Conservation (phyloP, 2,329 filamentous ascomycete species). For the Tolypocladium tundrense region DNA sequence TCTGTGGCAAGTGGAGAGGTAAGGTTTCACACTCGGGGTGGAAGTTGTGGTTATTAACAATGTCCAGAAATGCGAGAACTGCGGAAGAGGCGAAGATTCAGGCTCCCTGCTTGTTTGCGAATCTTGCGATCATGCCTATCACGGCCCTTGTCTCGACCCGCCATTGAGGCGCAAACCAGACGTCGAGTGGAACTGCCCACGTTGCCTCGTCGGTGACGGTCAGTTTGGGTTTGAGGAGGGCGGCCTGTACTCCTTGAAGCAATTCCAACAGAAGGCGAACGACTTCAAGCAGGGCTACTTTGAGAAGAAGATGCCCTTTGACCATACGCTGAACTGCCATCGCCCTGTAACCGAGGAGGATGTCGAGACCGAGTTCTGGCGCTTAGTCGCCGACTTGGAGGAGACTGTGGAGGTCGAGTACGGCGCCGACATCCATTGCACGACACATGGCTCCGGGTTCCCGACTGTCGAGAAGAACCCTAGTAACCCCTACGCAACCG, state of each 20-base stretch:
- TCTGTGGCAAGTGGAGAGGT: conserved; percentile 31
- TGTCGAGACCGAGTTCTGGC: conserved; percentile 94
- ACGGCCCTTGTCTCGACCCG: conserved; percentile 81
- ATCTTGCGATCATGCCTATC: conserved; percentile 81
- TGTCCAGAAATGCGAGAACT: conserved; percentile 68
- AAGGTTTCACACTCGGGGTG: conserved; percentile 9
- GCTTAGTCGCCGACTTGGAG: conserved; percentile 83
- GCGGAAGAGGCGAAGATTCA: conserved; percentile 66
- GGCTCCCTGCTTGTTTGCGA: conserved; percentile 72
- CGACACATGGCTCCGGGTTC: conserved; percentile 94
- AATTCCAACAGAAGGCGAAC: conserved; percentile 92
- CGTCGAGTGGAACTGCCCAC: conserved; percentile 89
- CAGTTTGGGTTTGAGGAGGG: conserved; percentile 98
- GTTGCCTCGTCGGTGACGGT: conserved; percentile 89
- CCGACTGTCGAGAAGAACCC: conserved; percentile 89
- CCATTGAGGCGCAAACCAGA: conserved; percentile 68
- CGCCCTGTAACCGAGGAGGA: conserved; percentile 86
- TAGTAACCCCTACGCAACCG: conserved; percentile 72
- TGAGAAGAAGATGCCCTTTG: conserved; percentile 78
- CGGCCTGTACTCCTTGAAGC: conserved; percentile 84
- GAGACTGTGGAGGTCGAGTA: conserved; percentile 98
- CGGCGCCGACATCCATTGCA: conserved; percentile 95
- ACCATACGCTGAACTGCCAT: conserved; percentile 71
- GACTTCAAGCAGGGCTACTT: conserved; percentile 95
- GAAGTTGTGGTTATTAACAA: conserved; percentile 10